Evolutionary conservation across 1,139 yeast genomes (phyloP), one percentile per base, ranked within the genome.

Genomic region (Pichia cactophila): DNA sequence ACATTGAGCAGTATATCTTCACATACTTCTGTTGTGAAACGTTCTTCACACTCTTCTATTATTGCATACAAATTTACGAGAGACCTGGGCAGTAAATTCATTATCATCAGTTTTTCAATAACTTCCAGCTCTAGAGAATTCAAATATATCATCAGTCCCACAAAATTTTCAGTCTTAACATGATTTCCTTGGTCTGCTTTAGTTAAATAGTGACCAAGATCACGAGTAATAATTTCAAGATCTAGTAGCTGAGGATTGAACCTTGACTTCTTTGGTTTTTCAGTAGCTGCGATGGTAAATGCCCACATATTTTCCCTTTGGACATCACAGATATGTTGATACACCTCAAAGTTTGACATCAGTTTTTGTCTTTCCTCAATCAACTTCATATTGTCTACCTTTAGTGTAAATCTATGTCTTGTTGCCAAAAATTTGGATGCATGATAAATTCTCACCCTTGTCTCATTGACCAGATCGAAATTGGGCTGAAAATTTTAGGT

Each of bases 11-110:
- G 55, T 3, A 88, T 75, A 2, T 69, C 68, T 45, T 78, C 77
- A 50, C 85, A 74, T 51, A 80, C 75, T 1, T 78, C 84, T 51
- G 83, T 86, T 23, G 72, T 68, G 59, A 88, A 83, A 56, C 97
- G 72, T 56, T 78, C 82, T 58, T 90, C 97, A 65, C 96, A 90
- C 64, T 92, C 97, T 61, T 92, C 98, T 4, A 92, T 81, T 41
- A 90, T 71, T 0, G 92, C 74, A 64, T 81, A 88, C 50, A 92
- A 72, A 41, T 80, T 83, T 4, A 89, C 96, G 73, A 87, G 69
- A 2, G 89, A 79, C 45, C 83, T 71, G 0, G 97, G 97, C 41
- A 89, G 74, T 5, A 81, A 72, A 65, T 92, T 90, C 51, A 89
- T 75, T 37, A 92, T 78, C 66, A 90, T 97, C 41, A 92, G 70